These are phyloP conservation scores for Discostella stelligeroides DNA, from an alignment of 108 stramenopile species.

Conservation along the genomic window DNA sequence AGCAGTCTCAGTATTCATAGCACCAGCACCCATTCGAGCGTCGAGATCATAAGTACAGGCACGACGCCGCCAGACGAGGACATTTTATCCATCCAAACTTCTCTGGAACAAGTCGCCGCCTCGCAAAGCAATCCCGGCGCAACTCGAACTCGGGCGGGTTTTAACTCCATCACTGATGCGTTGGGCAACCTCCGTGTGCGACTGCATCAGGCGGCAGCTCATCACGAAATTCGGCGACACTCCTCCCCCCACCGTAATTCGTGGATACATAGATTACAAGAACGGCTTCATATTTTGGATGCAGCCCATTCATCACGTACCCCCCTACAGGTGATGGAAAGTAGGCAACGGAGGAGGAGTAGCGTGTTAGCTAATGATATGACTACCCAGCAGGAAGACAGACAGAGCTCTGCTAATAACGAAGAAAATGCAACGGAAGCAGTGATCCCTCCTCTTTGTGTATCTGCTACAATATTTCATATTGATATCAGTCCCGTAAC, in stretches of 20 bases:
- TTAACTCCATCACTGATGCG: constrained; percentile 60
- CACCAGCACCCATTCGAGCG: constrained; percentile 7
- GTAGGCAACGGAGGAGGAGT: constrained; percentile 12
- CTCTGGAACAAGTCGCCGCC: constrained; percentile 18
- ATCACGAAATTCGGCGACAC: constrained; percentile 7
- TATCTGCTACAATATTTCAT: constrained; percentile 7
- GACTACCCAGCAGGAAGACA: neutral
- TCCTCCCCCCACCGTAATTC: constrained; percentile 2
- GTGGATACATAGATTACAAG: constrained; percentile 41
- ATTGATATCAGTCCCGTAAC: constrained; percentile 2
- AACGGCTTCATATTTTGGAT: constrained; percentile 59
- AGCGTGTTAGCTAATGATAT: neutral
- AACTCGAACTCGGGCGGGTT: constrained; percentile 43
- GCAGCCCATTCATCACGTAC: constrained; percentile 60
- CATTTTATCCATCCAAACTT: constrained; percentile 17
- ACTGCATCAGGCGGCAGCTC: constrained; percentile 5
- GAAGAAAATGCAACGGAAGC: neutral
- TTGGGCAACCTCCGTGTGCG: constrained; percentile 53
- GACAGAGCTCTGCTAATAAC: neutral
- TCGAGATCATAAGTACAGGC: neutral
- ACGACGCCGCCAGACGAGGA: constrained; percentile 15
- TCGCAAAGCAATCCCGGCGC: constrained; percentile 2
- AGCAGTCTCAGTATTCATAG: constrained; percentile 1
- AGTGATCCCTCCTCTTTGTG: constrained; percentile 1
- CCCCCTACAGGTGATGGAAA: constrained; percentile 52